Evolutionary conservation across 2,329 filamentous ascomycete species (phyloP).

Genomic region (Venturia asperata): DNA sequence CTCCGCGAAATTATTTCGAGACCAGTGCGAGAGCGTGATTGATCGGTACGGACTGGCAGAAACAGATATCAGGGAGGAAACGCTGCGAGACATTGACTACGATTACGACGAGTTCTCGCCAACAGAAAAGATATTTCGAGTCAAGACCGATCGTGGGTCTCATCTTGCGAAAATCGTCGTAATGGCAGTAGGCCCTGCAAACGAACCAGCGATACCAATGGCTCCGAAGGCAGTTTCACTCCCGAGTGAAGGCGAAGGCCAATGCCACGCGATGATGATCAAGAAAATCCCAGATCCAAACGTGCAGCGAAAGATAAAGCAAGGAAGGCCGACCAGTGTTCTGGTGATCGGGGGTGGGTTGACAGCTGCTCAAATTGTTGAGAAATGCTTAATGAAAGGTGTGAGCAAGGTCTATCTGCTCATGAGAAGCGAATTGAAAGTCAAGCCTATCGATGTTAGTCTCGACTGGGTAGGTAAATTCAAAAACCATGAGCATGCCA

Average conservation of each 20-base stretch:
- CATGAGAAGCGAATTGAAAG: conserved; percentile 53
- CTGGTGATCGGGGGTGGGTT: conserved; percentile 69
- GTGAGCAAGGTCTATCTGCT: conserved; percentile 63
- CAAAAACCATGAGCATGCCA: conserved; percentile 67
- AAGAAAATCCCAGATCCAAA: conserved; percentile 49
- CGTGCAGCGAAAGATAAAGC: conserved; percentile 46
- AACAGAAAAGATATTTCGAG: conserved; percentile 54
- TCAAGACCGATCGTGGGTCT: conserved; percentile 48
- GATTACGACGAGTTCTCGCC: conserved; percentile 27
- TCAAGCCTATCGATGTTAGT: conserved; percentile 73
- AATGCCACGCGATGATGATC: conserved; percentile 60
- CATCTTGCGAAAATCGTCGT: conserved; percentile 59
- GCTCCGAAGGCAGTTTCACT: conserved; percentile 24
- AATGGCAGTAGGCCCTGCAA: conserved; percentile 61
- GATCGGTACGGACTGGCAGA: conserved; percentile 42
- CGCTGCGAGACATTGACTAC: conserved; percentile 56
- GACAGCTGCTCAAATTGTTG: conserved; percentile 66
- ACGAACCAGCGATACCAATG: conserved; percentile 48
- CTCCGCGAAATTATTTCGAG: conserved; percentile 34
- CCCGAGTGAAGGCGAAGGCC: conserved; percentile 43
- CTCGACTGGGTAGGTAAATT: conserved; percentile 78
- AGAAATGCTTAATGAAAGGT: conserved; percentile 57
- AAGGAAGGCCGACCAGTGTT: conserved; percentile 47
- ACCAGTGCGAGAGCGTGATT: conserved; percentile 37
- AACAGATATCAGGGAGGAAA: conserved; percentile 51